These are phyloP conservation scores for Aspergillus viridinutans DNA, from an alignment of 2,329 filamentous ascomycete species.

Conservation along the genomic window DNA sequence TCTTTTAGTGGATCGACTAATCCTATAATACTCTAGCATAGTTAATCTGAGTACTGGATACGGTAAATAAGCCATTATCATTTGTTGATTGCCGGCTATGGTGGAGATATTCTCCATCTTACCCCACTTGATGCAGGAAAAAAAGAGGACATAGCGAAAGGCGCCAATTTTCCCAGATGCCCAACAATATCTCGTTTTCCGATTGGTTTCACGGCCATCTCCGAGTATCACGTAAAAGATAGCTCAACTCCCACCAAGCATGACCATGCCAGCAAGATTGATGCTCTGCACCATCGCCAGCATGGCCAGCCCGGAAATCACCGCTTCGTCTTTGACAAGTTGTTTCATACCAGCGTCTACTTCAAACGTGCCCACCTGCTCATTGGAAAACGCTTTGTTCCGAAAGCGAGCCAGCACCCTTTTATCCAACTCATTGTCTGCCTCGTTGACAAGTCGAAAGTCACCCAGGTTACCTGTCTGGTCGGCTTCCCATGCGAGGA, in stretches of 20 bases:
- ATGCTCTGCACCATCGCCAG: constrained; percentile 7
- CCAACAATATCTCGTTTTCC: too few relatives aligned
- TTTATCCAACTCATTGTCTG: not conserved
- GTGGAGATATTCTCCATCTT: not conserved
- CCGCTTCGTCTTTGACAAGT: constrained; percentile 1
- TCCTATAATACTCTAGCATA: not conserved
- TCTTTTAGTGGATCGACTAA: not conserved
- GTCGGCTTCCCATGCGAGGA: constrained; percentile 3
- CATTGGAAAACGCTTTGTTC: constrained; percentile 3
- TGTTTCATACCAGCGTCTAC: not conserved
- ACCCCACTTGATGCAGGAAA: not conserved
- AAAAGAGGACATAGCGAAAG: too few relatives aligned
- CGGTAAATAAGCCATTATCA: not conserved
- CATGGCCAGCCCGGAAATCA: constrained; percentile 5
- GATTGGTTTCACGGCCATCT: not conserved
- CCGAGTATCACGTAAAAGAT: not conserved
- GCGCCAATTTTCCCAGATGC: too few relatives aligned
- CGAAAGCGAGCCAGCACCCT: constrained; percentile 1
- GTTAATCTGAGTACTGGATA: not conserved
- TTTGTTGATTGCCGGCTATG: not conserved
- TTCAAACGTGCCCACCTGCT: constrained; percentile 5
- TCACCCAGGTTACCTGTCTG: not conserved
- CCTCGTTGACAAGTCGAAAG: not conserved
- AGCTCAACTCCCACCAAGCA: not conserved
- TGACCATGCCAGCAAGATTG: constrained; percentile 4